Evolutionary conservation across 1,284 basidiomycete species (phyloP), one percentile per base, ranked within the genome.

Genomic region (Leccinum subrobustum): DNA sequence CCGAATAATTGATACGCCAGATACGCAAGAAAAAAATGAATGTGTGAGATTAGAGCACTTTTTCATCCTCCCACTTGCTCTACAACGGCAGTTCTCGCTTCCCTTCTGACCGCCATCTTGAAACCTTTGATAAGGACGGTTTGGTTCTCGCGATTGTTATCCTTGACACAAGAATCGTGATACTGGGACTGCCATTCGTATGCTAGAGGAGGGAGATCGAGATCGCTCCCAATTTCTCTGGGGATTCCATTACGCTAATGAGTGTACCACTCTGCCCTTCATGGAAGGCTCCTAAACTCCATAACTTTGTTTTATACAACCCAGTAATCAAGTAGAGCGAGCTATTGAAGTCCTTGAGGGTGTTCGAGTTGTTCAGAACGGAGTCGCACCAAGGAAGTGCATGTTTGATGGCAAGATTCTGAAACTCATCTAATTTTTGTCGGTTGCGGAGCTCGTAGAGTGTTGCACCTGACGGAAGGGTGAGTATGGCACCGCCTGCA

Each of bases 261-360:
- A 5, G 0, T 18, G 4, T 3, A 25, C 44, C 14, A 23, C 6
- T 4, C 3, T 3, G 8, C n/a, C 55, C 18, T 18, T 16, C 29
- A 12, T 12, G 51, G 76, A 11, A 54, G 12, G 52, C n/a, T 25
- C 18, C 51, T 20, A 59, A 33, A 33, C 16, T 37, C 53, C 62
- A 63, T 7, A 16, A 50, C 3, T 18, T 9, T 1, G 62, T 54
- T 37, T 56, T 60, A 47, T 56, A 64, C 27, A 53, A 1, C 12
- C 62, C 62, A 0, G 62, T 63, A 33, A 63, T 11, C 29, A 59
- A 9, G 50, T 63, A 63, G 31, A 33, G 31, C 31, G 31, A 33
- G 31, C 4, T 6, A 12, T 33, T 33, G 31, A 33, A 33, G 31
- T 33, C 31, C 4, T 6, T 33, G 31, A 33, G 31, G 31, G 31